phyloP scores from a whole-genome alignment of 1,139 yeast genomes.

The Kodamaea fungicola region DNA sequence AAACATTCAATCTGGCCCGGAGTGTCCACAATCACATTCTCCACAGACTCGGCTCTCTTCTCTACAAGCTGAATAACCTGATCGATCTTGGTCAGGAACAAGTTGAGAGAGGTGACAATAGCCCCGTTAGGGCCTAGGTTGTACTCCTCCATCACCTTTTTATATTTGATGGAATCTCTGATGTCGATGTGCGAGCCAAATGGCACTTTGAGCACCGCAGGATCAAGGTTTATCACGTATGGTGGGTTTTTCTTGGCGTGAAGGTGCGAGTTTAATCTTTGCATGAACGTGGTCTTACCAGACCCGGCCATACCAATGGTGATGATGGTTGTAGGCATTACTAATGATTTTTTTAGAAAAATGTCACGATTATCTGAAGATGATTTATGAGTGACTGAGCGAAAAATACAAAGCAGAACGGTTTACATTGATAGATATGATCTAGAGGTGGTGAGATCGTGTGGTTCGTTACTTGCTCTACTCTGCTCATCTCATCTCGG shows the following conservation, averaged over 20 bases:
- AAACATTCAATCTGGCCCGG: conserved; percentile 99
- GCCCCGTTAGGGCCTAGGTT: conserved; percentile 98
- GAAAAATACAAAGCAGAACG: too few relatives aligned
- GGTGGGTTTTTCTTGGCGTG: conserved; percentile 73
- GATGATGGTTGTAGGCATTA: conserved; percentile 56
- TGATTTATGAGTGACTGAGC: too few relatives aligned
- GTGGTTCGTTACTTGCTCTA: too few relatives aligned
- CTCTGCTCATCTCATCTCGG: too few relatives aligned
- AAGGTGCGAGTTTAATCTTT: conserved; percentile 83
- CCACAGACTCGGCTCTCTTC: conserved; percentile 62
- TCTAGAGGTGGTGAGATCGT: too few relatives aligned
- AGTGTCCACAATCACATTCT: conserved; percentile 86
- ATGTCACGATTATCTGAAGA: too few relatives aligned
- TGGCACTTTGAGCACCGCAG: conserved; percentile 91
- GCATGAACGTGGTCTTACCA: conserved; percentile 98
- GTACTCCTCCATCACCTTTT: conserved; percentile 91
- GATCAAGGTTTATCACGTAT: conserved; percentile 91
- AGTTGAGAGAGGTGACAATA: conserved; percentile 87
- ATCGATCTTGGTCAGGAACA: conserved; percentile 93
- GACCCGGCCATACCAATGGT: conserved; percentile 98
- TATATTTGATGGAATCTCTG: conserved; percentile 92
- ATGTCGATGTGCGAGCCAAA: conserved; percentile 94
- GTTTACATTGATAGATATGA: too few relatives aligned
- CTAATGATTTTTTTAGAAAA: too few relatives aligned
- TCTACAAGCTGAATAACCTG: conserved; percentile 87